Conservation (phyloP, 1,139 yeast genomes). For the Nakaseomyces sp. region DNA sequence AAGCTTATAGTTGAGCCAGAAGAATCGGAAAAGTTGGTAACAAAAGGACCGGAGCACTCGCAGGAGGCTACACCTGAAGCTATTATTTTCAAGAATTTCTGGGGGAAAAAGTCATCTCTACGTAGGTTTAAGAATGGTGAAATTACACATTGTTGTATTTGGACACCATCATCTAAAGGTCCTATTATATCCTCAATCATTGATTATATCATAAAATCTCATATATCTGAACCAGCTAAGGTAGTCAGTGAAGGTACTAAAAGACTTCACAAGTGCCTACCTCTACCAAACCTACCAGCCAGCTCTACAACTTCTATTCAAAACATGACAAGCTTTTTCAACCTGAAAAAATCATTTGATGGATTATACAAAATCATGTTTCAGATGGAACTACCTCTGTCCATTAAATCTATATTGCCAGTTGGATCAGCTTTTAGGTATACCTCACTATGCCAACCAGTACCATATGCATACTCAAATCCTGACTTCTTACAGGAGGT, state of each 20-base stretch:
- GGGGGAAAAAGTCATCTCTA: slow-evolving; percentile 82
- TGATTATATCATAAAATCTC: slow-evolving; percentile 53
- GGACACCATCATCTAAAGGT: slow-evolving; percentile 55
- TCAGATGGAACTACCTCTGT: slow-evolving; percentile 54
- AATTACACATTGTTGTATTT: slow-evolving; percentile 81
- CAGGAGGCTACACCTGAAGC: slow-evolving; percentile 52
- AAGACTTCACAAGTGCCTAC: slow-evolving; percentile 43
- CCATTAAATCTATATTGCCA: slow-evolving; percentile 63
- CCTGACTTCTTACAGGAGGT: slow-evolving; percentile 79
- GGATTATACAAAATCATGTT: slow-evolving; percentile 44
- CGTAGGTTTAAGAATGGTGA: slow-evolving; percentile 88
- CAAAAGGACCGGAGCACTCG: slow-evolving; percentile 63
- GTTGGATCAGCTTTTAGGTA: slow-evolving; percentile 64
- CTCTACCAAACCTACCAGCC: slow-evolving; percentile 53
- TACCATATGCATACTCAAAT: slow-evolving; percentile 67
- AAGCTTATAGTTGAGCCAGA: slow-evolving; percentile 66
- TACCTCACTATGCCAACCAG: slow-evolving; percentile 69
- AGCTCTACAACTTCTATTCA: slow-evolving; percentile 46
- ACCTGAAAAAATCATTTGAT: slow-evolving; percentile 58
- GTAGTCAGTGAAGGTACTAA: slow-evolving; percentile 37
- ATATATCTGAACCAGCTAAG: slow-evolving; percentile 44
- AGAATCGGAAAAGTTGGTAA: slow-evolving; percentile 70
- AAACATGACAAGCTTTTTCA: slow-evolving; percentile 46
- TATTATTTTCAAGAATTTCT: slow-evolving; percentile 62
- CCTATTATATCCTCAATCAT: slow-evolving; percentile 63